Conservation (phyloP, 768 basidiomycete species). For the Baorangia bicolor region DNA sequence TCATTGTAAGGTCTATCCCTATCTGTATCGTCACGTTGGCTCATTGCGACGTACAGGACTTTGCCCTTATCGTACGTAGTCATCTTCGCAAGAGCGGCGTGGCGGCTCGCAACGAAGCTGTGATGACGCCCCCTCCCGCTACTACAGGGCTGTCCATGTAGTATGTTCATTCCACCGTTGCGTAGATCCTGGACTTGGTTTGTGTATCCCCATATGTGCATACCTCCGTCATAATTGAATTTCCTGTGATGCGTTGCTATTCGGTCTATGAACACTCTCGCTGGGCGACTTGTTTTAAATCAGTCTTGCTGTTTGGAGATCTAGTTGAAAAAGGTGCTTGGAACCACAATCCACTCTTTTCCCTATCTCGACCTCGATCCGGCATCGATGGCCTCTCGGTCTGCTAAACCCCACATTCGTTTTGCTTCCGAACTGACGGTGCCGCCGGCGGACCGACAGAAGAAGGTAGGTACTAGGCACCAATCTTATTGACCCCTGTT, state of each 20-base stretch:
- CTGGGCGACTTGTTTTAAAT: constrained; percentile 8
- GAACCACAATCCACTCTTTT: background rate
- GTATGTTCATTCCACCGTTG: background rate
- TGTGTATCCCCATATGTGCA: constrained; percentile 7
- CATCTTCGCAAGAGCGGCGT: constrained; percentile 2
- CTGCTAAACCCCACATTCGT: constrained; percentile 25
- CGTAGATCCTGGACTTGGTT: constrained; percentile 6
- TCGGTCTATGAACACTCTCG: background rate
- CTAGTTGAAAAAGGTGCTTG: background rate
- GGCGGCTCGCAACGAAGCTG: background rate
- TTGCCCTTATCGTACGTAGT: constrained; percentile 19
- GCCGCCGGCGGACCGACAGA: constrained; percentile 34
- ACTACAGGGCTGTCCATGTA: background rate
- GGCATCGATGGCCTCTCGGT: constrained; percentile 23
- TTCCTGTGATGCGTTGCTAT: constrained; percentile 3
- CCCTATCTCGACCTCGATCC: constrained; percentile 8
- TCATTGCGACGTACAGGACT: constrained; percentile 20
- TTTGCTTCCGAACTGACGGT: constrained; percentile 33
- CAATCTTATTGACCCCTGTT: background rate
- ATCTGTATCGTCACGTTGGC: background rate
- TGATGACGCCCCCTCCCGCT: background rate
- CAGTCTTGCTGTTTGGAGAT: background rate
- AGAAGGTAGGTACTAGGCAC: constrained; percentile 29
- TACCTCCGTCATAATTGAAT: constrained; percentile 11
- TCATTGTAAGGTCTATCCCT: constrained; percentile 16